Base-by-base conservation (phyloP, 2,329 filamentous ascomycete species). In the Geoglossum cookeanum region DNA sequence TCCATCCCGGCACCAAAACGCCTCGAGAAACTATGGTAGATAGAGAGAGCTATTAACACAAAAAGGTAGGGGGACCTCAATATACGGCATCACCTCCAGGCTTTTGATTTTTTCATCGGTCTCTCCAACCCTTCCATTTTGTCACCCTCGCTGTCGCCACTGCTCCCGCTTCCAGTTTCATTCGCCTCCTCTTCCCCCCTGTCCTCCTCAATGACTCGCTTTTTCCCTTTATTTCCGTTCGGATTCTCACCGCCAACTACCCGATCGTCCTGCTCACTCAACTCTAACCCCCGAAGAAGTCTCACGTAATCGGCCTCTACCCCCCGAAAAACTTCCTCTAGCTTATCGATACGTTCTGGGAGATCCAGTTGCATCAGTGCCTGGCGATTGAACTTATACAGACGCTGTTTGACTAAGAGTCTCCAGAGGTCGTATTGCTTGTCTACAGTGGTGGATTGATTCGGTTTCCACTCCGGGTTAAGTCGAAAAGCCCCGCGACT, bases 321-420 rank as follows among this genome's bases (percentile, higher is more conserved):
- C 53, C 77, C 78, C 15, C 75, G 72, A 27, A 89, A 71, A 0
- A 83, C 84, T 62, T 84, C 78, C 55, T 86, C 78, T 3, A 94
- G 72, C 72, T 84, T 87, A 58, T 85, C 78, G 6, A 85, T 78
- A 39, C 85, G 77, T 67, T 91, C 85, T 0, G 71, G 67, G 4
- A 73, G 72, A 57, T 87, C 84, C 45, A 91, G 70, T 68, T 90
- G 83, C 42, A 78, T 77, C 11, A 94, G 74, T 1, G 78, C 70
- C 62, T 90, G 83, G 58, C 76, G 77, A 65, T 92, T 91, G 63
- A 88, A 84, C 49, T 78, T 76, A 66, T 86, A 89, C 3, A 94
- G 72, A 39, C 87, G 74, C 64, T 86, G 78, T 71, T 92, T 92
- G n/a, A 84, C 79, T 47, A 87, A 73, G 29, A 91, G 68, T 33